These are phyloP conservation scores for Rhododendron ovatum DNA, from an alignment of 148 eudicot species.

Conservation along the genomic window DNA sequence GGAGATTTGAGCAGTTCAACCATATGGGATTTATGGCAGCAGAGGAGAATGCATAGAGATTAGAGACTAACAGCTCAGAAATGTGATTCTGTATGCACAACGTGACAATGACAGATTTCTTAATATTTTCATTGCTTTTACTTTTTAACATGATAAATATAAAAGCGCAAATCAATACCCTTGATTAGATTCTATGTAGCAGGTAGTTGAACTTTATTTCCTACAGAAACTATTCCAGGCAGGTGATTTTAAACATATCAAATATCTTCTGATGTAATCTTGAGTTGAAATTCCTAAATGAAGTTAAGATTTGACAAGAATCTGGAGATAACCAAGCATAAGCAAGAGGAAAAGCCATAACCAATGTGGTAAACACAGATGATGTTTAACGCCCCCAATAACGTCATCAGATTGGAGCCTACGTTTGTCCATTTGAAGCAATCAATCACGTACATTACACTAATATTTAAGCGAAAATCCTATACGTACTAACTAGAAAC, in stretches of 20 bases:
- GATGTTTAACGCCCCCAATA: not conserved
- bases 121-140: not conserved
- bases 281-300: not conserved
- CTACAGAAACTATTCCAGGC: not conserved
- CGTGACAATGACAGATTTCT: not conserved
- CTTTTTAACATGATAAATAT: not conserved
- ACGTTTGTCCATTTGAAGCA: not conserved
- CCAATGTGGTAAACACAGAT: not conserved
- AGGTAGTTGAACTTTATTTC: not conserved
- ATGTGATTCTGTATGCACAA: not conserved
- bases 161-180: not conserved
- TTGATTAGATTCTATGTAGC: not conserved
- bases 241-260: not conserved
- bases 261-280: not conserved
- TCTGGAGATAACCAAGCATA: not conserved
- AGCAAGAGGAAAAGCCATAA: not conserved
- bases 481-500: too few relatives aligned
- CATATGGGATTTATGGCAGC: not conserved
- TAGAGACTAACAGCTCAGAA: not conserved
- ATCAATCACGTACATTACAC: not conserved
- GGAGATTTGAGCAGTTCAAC: not conserved
- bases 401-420: not conserved
- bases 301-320: not conserved
- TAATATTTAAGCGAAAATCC: too few relatives aligned
- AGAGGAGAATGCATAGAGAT: not conserved